Evolutionary conservation across 352 stramenopile species (phyloP).

Genomic region (Globisporangium barbulae): DNA sequence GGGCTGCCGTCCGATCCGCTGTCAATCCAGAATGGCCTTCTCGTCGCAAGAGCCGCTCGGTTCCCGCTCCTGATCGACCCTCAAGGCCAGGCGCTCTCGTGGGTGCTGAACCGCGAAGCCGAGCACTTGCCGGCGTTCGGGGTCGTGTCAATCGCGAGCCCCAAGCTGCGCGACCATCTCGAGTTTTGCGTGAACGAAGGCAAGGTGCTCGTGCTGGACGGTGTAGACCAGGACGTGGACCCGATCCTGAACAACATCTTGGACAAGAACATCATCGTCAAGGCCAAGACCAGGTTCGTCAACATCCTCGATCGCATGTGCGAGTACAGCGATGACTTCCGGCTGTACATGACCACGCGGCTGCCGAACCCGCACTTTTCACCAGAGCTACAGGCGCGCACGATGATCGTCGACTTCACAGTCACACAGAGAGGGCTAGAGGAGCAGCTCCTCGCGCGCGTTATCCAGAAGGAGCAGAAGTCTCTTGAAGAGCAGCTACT

Average conservation of each 20-base stretch:
- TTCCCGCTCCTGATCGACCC: conserved; percentile 90
- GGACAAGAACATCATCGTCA: conserved; percentile 59
- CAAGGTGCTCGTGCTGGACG: conserved; percentile 80
- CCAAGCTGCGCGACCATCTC: conserved; percentile 79
- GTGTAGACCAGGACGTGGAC: conserved; percentile 67
- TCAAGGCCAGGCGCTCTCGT: conserved; percentile 87
- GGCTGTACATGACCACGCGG: conserved; percentile 63
- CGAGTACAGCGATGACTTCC: conserved; percentile 66
- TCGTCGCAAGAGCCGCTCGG: conserved; percentile 72
- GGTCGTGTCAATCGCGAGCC: conserved; percentile 51
- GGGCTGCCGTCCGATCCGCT: conserved; percentile 84
- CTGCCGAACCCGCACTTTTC: conserved; percentile 69
- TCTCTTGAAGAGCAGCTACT: conserved; percentile 89
- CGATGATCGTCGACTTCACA: conserved; percentile 88
- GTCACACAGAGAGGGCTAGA: conserved; percentile 89
- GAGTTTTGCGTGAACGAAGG: conserved; percentile 88
- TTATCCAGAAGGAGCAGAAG: conserved; percentile 90
- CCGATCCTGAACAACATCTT: conserved; percentile 59
- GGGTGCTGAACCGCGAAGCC: conserved; percentile 75
- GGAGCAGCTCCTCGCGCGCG: conserved; percentile 88
- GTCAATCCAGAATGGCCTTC: conserved; percentile 90
- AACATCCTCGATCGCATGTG: conserved; percentile 67
- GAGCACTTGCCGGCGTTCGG: conserved; percentile 57
- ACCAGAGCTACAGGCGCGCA: conserved; percentile 62
- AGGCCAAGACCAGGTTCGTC: conserved; percentile 62